Evolutionary conservation across 768 basidiomycete genomes (phyloP).

Genomic region (Lactarius sp.): DNA sequence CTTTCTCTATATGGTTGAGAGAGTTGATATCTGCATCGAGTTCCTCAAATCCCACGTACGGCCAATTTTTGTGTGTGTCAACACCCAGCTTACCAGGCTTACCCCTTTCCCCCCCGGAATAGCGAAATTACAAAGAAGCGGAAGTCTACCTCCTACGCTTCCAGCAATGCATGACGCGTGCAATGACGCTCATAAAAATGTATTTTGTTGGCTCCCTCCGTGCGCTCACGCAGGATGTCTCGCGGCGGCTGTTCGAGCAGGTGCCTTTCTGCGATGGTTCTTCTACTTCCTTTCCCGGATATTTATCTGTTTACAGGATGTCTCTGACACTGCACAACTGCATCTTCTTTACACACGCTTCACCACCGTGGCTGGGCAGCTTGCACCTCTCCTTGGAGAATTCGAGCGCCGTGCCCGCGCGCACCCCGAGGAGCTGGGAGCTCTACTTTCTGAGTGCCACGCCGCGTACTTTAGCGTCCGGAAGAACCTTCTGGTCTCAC

Average conservation of each 20-base stretch:
- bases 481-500: conserved; percentile 62
- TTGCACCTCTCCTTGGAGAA: conserved; percentile 77
- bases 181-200: conserved; percentile 98
- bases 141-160: conserved; percentile 94
- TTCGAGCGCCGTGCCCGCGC: conserved; percentile 71
- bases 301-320: conserved; percentile 42
- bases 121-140: conserved; percentile 90
- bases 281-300: not conserved
- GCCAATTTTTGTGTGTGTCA: conserved; percentile 6
- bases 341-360: conserved; percentile 93
- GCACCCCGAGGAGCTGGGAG: conserved; percentile 80
- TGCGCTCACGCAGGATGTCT: conserved; percentile 72
- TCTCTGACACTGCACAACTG: conserved; percentile 72
- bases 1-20: conserved; percentile 94
- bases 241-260: conserved; percentile 70
- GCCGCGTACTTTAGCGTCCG: conserved; percentile 74
- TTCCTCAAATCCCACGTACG: conserved; percentile 84
- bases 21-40: conserved; percentile 90
- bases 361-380: conserved; percentile 58
- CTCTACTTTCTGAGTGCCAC: conserved; percentile 84
- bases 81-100: too few relatives aligned
- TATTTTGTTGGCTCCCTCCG: conserved; percentile 86
- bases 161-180: conserved; percentile 96
- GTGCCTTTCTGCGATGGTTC: conserved; percentile 33
- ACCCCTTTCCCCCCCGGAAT: conserved; percentile 5